Evolutionary conservation across 73 alveolate species (phyloP), one percentile per base, ranked within the genome.

Genomic region (Paramecium octaurelia): DNA sequence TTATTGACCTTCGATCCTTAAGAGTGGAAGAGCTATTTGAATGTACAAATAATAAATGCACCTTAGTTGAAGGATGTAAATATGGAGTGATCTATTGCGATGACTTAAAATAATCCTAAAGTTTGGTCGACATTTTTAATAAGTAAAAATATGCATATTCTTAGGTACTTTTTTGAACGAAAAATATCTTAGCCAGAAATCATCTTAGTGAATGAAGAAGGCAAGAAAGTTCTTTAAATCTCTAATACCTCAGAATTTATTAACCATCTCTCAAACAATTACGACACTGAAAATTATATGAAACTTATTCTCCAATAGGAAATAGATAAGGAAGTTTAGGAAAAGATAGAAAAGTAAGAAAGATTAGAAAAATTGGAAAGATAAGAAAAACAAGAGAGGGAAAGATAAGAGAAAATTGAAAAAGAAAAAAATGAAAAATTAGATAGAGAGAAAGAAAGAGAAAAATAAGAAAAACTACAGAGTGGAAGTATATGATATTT

Each of bases 11-110:
- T 54, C 9, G 91, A 80, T 20, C 70, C 2, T 44, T 80, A 11
- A 80, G 14, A 80, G 43, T 48, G 0, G 91, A 80, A 43, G 91
- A 80, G 27, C 6, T 80, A 43, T 44, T 80, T 44, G 91, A 80
- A 80, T 80, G 91, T 80, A 80, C 16, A 24, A 8, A 24, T 44
- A 24, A 43, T 44, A 80, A 14, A 18, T 18, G 6, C 3, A 20
- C 9, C 7, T 12, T 80, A 43, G 91, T 12, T 80, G 91, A 80
- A 46, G 91, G 91, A 80, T 80, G 91, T 80, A 80, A 80, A 80
- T 80, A 80, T 80, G 91, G 91, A 21, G 48, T 80, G 0, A 80
- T 80, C 4, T 80, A 80, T 80, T 44, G 76, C 46, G 75, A 44
- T 9, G 44, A 80, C 46, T 11, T 46, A 8, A 27, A 40, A 24